A percentile compares a stretch with the other conserved stretches of the same genome.
Evolutionary conservation across 2,329 filamentous ascomycete species (phyloP).

Genomic region (Fusarium fracticaudum): DNA sequence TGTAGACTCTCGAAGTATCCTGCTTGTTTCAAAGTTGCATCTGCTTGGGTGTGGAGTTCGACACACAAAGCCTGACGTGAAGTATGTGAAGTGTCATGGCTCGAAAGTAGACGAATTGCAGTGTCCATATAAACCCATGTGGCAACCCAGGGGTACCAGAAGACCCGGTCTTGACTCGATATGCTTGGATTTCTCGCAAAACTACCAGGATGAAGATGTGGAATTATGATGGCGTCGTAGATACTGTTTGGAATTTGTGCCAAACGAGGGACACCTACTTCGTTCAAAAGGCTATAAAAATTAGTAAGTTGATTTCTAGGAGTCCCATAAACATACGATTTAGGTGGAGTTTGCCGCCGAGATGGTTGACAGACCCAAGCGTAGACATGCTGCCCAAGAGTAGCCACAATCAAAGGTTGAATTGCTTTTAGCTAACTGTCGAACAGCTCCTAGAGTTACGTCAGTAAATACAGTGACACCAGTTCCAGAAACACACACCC

Average conservation of each 20-base stretch:
- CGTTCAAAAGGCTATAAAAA: background rate
- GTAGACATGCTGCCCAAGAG: fast-evolving
- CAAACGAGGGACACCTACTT: fast-evolving
- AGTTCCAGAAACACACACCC: background rate
- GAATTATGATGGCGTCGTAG: background rate
- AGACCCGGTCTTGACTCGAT: background rate
- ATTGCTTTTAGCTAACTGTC: background rate
- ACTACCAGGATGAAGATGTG: background rate
- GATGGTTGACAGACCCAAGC: background rate
- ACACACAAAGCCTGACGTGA: fast-evolving
- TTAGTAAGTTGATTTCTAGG: fast-evolving
- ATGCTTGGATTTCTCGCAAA: background rate
- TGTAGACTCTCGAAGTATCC: background rate
- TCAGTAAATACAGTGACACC: too few relatives aligned
- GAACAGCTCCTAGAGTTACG: background rate
- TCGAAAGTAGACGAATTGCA: background rate
- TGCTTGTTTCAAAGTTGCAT: background rate
- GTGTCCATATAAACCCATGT: fast-evolving
- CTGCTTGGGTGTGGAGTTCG: background rate
- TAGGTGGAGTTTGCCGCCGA: background rate
- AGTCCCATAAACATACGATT: background rate
- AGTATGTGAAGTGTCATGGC: fast-evolving
- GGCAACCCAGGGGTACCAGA: background rate
- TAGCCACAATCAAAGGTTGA: background rate
- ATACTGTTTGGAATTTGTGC: background rate